Base-by-base conservation (phyloP, 176 grass and related monocot species). In the Thalia dealbata region DNA sequence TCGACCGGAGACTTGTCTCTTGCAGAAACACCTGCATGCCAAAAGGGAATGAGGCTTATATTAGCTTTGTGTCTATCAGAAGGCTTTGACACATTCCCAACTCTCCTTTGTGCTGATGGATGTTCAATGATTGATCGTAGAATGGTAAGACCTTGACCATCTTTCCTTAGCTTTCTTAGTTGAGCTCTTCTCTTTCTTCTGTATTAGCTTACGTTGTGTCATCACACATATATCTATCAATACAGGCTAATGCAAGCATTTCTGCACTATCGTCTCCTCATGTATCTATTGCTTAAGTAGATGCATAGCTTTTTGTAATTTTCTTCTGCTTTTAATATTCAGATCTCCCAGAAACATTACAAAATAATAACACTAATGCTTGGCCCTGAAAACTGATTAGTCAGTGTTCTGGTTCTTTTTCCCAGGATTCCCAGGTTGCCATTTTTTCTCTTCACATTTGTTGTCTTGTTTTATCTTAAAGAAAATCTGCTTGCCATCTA, bases 11-110 rank as follows among this genome's bases (percentile, higher is more conserved):
- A 72, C 16, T 30, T 72, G 21, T 72, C 70, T 72, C 70, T 72
- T 54, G 44, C 70, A 54, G 70, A 72, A 54, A 54, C 25, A 72
- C 26, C 46, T 55, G 46, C 52, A 27, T 72, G 70, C 70, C 70
- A 72, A 32, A 72, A 72, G 3, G 70, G 70, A 72, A 72, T 72
- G 26, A 55, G 70, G 50, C 45, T 72, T 54, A 72, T 72, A 52
- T 54, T 72, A 21, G 70, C 70, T 30, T 72, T 72, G 16, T 72
- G 70, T 11, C 27, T 72, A 30, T 72, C 70, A 18, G 70, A 72
- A 54, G 70, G 70, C 43, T 72, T 55, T 72, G 70, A 72, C 50
- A 72, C 70, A 50, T 72, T 72, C 54, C 70, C 70, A 32, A 72
- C 70, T 5, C 50, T 72, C 16, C 70, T 72, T 16, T 72, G 70